Base-by-base conservation (phyloP, 768 basidiomycete genomes). In the Suillus luteus region DNA sequence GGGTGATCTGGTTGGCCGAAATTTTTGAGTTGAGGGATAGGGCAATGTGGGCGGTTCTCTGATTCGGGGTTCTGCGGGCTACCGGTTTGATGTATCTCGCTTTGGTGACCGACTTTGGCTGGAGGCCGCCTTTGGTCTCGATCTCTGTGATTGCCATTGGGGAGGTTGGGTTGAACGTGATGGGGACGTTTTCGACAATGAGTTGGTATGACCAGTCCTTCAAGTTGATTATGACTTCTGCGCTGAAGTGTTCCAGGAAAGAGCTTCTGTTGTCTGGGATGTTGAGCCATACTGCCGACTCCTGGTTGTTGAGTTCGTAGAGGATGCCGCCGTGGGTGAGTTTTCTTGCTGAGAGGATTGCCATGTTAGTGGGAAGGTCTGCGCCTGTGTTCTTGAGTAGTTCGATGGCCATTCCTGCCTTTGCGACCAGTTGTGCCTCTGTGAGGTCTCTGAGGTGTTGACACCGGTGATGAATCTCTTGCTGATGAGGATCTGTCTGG, bases 151-250 rank as follows among this genome's bases (percentile, higher is more conserved):
- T 37, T 0, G 35, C 55, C 0, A 33, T 40, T 14, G 60, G 51
- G 5, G 43, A 14, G 17, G 31, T 38, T 0, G 68, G 66, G 52
- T 69, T 60, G 51, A 71, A 69, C 0, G 61, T 31, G 5, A 69
- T 59, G 0, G 73, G 72, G 1, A 77, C 69, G 31, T 62, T 71
- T 22, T 71, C 64, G 4, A 66, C 68, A 1, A 75, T 52, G 0
- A 67, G 58, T 2, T 59, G 37, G 49, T 62, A 68, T 10, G 27
- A 8, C 0, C 61, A 38, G 5, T 61, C 54, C 22, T 60, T n/a
- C n/a, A n/a, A n/a, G n/a, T n/a, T 62, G 31, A 61, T 57, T 33
- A 46, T 43, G 22, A 69, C 63, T 1, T 61, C 55, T 3, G 27
- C 48, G 0, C 55, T 27, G 8, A 65, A 46, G 10, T 24, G 12